Evolutionary conservation across 441 rosid species (phyloP).

Genomic region (Populus hybrid): DNA sequence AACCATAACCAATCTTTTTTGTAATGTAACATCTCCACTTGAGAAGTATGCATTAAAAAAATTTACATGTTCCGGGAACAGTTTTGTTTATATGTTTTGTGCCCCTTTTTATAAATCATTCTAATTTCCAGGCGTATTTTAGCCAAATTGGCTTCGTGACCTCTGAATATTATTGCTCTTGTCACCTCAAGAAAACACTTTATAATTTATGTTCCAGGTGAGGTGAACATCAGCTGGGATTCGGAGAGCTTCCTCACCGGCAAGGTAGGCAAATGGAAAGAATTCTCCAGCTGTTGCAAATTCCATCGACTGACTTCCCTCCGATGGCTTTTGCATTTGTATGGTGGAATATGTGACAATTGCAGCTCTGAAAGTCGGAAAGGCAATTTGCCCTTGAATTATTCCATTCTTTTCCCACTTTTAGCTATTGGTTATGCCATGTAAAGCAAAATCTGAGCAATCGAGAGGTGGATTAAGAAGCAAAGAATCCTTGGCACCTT

Average conservation of each 20-base stretch:
- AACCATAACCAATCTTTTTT: background rate
- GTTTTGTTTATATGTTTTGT: background rate
- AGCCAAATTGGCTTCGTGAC: background rate
- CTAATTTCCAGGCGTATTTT: background rate
- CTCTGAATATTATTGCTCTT: background rate
- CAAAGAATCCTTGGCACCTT: background rate
- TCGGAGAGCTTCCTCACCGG: background rate
- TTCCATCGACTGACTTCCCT: background rate
- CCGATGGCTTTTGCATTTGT: background rate
- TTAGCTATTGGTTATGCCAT: background rate
- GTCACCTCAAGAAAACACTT: background rate
- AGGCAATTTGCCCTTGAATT: background rate
- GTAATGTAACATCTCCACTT: background rate
- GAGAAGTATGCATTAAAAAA: background rate
- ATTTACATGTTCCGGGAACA: background rate
- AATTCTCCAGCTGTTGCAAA: background rate
- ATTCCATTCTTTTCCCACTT: background rate
- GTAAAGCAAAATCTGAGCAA: background rate
- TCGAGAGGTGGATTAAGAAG: background rate
- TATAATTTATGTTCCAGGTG: background rate
- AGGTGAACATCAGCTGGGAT: background rate
- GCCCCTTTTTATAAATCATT: too few relatives aligned
- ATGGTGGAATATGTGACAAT: background rate
- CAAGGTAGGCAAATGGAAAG: background rate
- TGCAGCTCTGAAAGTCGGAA: too few relatives aligned